Base-by-base conservation (phyloP, 2,329 filamentous ascomycete genomes). In the Penicillium sp. region DNA sequence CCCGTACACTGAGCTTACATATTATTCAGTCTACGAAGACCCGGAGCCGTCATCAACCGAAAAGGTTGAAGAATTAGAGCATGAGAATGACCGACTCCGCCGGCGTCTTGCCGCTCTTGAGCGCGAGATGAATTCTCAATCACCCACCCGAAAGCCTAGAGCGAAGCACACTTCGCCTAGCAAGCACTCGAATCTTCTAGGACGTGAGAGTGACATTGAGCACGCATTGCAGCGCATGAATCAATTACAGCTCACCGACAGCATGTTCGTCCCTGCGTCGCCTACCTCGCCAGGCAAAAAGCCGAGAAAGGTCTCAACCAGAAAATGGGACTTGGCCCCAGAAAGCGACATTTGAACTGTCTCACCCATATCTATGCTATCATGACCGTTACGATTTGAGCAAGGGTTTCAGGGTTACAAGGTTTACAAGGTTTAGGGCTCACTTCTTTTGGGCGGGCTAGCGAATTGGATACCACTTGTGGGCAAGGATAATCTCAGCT, bases 51-150 rank as follows among this genome's bases (percentile, higher is more conserved):
- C 78, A 9, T 75, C 79, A 7, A 75, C 84, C 57, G 87, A 88
- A 62, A 83, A 67, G 23, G 75, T 86, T 5, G 83, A 87, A 63
- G 81, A 87, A 39, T 74, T 91, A 1, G 84, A 89, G 62, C 74
- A 84, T 43, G 89, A 92, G 65, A 91, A 91, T 48, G 85, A 89
- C 54, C 78, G 82, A 3, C 76, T 93, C 30, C 80, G 85, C 12
- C 80, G 81, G 20, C 87, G 88, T 62, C 78, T 91, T 17, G 78
- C 78, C 1, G 75, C 84, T 2, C 69, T 92, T 20, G 85, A 85
- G 65, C 81, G 88, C 29, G 87, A 91, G 70, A 66, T 90, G 5
- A 76, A 77, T 0, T 78, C 77, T 12, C 80, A 84, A 47, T 90
- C 85, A 48, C 87, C 87, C 0, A 83, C 78, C 3, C 87, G 84